These are phyloP conservation scores for Parachaetomium inaequale DNA, from an alignment of 495 filamentous ascomycete genomes.

Conservation along the genomic window DNA sequence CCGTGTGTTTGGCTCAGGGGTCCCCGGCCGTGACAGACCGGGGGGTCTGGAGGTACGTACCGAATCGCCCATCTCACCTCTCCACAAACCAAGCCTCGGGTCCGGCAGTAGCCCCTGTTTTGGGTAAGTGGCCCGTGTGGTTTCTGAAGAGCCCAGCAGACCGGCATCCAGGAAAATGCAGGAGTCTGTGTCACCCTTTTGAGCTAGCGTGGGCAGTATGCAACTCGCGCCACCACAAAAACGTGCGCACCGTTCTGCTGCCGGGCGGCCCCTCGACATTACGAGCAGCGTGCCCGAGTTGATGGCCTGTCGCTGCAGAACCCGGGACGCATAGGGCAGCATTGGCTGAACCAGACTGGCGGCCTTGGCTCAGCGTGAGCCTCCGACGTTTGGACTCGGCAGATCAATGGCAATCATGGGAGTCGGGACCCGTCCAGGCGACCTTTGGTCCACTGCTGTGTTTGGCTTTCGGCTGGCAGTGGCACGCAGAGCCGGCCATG, in stretches of 20 bases:
- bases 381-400: slow-evolving; percentile 34
- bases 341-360: slow-evolving; percentile 3
- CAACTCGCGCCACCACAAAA: slow-evolving; percentile 22
- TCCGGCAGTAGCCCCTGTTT: slow-evolving; percentile 32
- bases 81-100: slow-evolving; percentile 28
- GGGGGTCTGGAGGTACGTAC: slow-evolving; percentile 23
- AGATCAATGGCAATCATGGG: slow-evolving; percentile 33
- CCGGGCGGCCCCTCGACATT: no score
- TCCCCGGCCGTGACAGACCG: slow-evolving; percentile 28
- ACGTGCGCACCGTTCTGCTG: slow-evolving; percentile 18
- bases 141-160: slow-evolving; percentile 24
- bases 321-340: slow-evolving; percentile 5
- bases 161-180: slow-evolving; percentile 18
- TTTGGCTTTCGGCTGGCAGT: slow-evolving; percentile 16
- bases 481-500: slow-evolving; percentile 2
- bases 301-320: background rate
- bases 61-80: slow-evolving; percentile 1
- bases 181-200: slow-evolving; percentile 20
- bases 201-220: slow-evolving; percentile 17
- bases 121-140: slow-evolving; percentile 27
- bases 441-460: slow-evolving; percentile 3
- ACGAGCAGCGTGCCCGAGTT: background rate
- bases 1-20: slow-evolving; percentile 32
- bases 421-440: slow-evolving; percentile 21
- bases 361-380: slow-evolving; percentile 19